Conservation (phyloP, 805 yeast genomes). For the Lipomyces chichibuensis region DNA sequence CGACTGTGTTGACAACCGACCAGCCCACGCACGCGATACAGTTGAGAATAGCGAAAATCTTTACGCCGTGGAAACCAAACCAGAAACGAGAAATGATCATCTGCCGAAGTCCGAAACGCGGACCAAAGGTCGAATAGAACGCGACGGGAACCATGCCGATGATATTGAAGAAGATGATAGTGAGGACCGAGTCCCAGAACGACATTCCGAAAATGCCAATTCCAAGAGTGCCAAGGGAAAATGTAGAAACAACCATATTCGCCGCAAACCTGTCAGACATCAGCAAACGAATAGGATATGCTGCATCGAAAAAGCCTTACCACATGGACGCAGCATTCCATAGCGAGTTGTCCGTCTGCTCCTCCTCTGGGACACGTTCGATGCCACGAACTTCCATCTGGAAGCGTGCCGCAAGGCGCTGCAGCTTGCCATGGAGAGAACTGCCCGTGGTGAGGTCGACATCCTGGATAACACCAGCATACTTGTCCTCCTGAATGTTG, state of each 20-base stretch:
- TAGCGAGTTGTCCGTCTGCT: constrained; percentile 67
- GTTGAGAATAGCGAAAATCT: constrained; percentile 77
- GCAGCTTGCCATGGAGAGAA: background rate
- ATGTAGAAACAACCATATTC: constrained; percentile 82
- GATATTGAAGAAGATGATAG: constrained; percentile 70
- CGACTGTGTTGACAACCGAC: constrained; percentile 92
- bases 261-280: constrained; percentile 58
- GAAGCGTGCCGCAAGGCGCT: background rate
- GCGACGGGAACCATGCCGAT: constrained; percentile 82
- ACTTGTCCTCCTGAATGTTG: background rate
- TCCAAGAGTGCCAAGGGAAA: constrained; percentile 74
- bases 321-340: constrained; percentile 82
- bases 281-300: background rate
- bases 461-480: background rate
- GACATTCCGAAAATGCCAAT: constrained; percentile 65
- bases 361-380: constrained; percentile 77
- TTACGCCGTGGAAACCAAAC: constrained; percentile 72
- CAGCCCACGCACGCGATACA: constrained; percentile 89
- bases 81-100: constrained; percentile 79
- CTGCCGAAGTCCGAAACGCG: constrained; percentile 83
- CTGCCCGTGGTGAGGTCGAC: background rate
- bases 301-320: constrained; percentile 41
- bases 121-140: constrained; percentile 79
- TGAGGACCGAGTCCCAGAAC: constrained; percentile 70
- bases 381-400: constrained; percentile 67